Evolutionary conservation across 257 asterid species (phyloP).

Genomic region (Gentiana dahurica): DNA sequence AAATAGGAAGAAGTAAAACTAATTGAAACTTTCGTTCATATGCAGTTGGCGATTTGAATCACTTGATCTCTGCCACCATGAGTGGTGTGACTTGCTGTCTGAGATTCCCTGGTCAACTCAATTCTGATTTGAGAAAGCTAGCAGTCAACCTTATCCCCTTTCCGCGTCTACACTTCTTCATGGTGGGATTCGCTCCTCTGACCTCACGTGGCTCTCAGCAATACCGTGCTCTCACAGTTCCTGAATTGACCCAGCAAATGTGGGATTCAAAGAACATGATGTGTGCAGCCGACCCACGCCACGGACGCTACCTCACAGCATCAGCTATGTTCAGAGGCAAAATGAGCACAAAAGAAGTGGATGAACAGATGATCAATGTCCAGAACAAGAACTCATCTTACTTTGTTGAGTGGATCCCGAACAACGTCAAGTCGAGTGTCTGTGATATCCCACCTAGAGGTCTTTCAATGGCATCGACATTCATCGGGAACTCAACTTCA

Average conservation of each 20-base stretch:
- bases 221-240: conserved; percentile 81
- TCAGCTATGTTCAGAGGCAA: conserved; percentile 93
- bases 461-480: conserved; percentile 87
- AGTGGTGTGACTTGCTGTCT: conserved; percentile 94
- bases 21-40: background rate
- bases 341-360: conserved; percentile 89
- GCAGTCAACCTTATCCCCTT: conserved; percentile 84
- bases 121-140: conserved; percentile 28
- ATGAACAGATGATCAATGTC: conserved; percentile 80
- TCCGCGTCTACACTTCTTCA: conserved; percentile 84
- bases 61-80: conserved; percentile 83
- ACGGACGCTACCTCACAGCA: conserved; percentile 85
- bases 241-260: conserved; percentile 89
- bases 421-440: conserved; percentile 87
- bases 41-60: conserved; percentile 82
- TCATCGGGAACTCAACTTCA: conserved; percentile 81
- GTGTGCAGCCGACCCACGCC: conserved; percentile 96
- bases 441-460: conserved; percentile 92
- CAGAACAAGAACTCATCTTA: conserved; percentile 85
- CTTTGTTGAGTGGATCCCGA: conserved; percentile 89
- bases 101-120: conserved; percentile 23
- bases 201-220: conserved; percentile 95
- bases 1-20: too few species aligned
- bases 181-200: conserved; percentile 88
- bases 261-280: conserved; percentile 95